Base-by-base conservation (phyloP, 139 green algal species). In the Ettlia oleoabundans region DNA sequence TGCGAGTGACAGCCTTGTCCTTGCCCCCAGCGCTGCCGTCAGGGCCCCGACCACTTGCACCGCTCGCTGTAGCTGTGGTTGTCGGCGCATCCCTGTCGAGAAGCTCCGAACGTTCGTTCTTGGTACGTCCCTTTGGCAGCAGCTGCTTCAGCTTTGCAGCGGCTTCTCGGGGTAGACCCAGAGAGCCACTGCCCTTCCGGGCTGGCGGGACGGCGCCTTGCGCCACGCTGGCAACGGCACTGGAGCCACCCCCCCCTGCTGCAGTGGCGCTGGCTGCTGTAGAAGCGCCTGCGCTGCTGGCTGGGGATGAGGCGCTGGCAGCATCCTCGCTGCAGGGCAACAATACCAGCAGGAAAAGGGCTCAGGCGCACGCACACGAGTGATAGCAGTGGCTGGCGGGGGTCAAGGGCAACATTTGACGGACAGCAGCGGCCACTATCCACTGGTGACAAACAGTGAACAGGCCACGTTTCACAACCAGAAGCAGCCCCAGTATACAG, bases 1-100 rank as follows among this genome's bases (percentile, higher is more conserved):
- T 88, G 51, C 88, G 86, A 41, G 40, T 81, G 30, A 43, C 28
- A 4, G 74, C 28, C 53, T 78, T 41, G 41, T 7, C 42, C 69
- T 40, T 53, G 41, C 70, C 51, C 47, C 32, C 33, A 1, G 47
- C 21, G 6, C 47, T 35, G 47, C 51, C 32, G 35, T 22, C 51
- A 8, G 24, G 22, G 22, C 9, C 38, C 7, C 24, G 28, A 18
- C 75, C 58, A 26, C n/a, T 33, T 38, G 38, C 40, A n/a, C 75
- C 47, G 52, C 30, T 41, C n/a, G 37, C 55, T 30, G 55, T 55
- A 18, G 58, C 51, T 13, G 75, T 37, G 4, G 73, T 35, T 1
- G 73, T 35, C 0, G 75, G 19, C 3, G 75, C 75, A 7, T 67
- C 76, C 4, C 61, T 5, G 0, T 76, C 63, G 35, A 83, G 33